A percentile compares a stretch with the other conserved stretches of the same genome.
Conservation (phyloP, 164 flowering plant species). For the Vitis riparia region DNA sequence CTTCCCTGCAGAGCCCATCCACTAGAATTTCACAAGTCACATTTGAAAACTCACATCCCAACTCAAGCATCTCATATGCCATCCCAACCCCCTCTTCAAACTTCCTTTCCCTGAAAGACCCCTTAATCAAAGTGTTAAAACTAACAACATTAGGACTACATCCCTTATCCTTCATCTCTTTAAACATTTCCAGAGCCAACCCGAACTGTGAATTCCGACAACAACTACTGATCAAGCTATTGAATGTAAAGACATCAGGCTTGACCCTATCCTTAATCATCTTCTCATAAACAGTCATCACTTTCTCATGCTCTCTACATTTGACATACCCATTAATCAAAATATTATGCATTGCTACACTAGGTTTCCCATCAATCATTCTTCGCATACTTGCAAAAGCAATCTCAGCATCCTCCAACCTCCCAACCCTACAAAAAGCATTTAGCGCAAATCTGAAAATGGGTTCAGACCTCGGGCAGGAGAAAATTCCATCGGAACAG, state of each 20-base stretch:
- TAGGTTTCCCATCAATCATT: slow-evolving; percentile 71
- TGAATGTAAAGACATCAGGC: slow-evolving; percentile 80
- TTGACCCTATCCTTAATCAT: slow-evolving; percentile 68
- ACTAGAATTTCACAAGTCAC: slow-evolving; percentile 83
- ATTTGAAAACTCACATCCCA: slow-evolving; percentile 64
- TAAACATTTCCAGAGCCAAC: slow-evolving; percentile 66
- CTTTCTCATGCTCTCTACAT: slow-evolving; percentile 32
- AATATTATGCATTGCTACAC: slow-evolving; percentile 55
- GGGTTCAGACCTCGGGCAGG: slow-evolving; percentile 63
- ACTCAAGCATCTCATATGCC: slow-evolving; percentile 86
- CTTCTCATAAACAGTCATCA: slow-evolving; percentile 46
- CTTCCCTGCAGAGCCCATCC: slow-evolving; percentile 68
- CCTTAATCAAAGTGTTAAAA: slow-evolving; percentile 81
- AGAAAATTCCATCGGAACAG: slow-evolving; percentile 81
- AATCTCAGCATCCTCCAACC: slow-evolving; percentile 53
- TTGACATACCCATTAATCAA: slow-evolving; percentile 57
- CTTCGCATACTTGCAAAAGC: slow-evolving; percentile 61
- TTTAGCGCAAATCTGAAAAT: slow-evolving; percentile 57
- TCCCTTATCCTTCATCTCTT: slow-evolving; percentile 72
- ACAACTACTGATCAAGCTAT: slow-evolving; percentile 62
- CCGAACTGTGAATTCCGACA: slow-evolving; percentile 56
- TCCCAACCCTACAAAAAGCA: slow-evolving; percentile 54
- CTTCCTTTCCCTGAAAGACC: slow-evolving; percentile 62
- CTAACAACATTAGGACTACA: slow-evolving; percentile 84
- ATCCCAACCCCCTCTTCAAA: slow-evolving; percentile 66